phyloP scores from a whole-genome alignment of 495 filamentous ascomycete genomes.

The Neurospora sublineolata region DNA sequence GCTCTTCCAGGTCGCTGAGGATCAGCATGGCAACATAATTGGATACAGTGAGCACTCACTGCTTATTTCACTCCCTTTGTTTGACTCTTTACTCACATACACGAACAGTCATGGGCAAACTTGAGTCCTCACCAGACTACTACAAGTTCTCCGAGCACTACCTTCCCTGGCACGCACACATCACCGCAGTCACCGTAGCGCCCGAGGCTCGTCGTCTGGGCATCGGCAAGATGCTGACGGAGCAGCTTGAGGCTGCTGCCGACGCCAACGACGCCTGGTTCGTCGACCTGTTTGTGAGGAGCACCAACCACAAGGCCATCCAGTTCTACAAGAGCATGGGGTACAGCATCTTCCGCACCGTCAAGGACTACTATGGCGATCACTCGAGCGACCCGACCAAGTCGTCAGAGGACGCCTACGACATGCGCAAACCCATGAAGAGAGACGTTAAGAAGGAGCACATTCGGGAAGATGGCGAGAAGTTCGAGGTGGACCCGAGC shows the following conservation, averaged over 20 bases:
- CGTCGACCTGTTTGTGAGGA: conserved; percentile 85
- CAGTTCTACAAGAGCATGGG: conserved; percentile 84
- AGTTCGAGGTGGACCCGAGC: conserved; percentile 64
- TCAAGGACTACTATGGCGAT: conserved; percentile 73
- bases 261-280: conserved; percentile 84
- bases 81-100: not conserved
- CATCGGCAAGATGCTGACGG: conserved; percentile 67
- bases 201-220: conserved; percentile 76
- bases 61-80: not conserved
- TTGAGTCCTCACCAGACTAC: conserved; percentile 72
- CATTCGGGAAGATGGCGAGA: conserved; percentile 72
- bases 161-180: conserved; percentile 94
- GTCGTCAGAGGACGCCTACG: conserved; percentile 71
- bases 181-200: conserved; percentile 88
- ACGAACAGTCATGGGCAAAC: conserved; percentile 81
- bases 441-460: conserved; percentile 69
- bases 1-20: conserved; percentile 79
- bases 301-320: conserved; percentile 77
- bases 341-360: conserved; percentile 74
- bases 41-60: conserved; percentile 69
- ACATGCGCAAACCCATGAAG: conserved; percentile 89
- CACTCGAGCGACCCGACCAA: conserved; percentile 58
- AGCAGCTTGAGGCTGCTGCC: conserved; percentile 67
- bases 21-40: conserved; percentile 68
- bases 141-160: conserved; percentile 68